These are phyloP conservation scores for Fusarium odoratissimum DNA, from an alignment of 2,329 filamentous ascomycete species.

Conservation along the genomic window DNA sequence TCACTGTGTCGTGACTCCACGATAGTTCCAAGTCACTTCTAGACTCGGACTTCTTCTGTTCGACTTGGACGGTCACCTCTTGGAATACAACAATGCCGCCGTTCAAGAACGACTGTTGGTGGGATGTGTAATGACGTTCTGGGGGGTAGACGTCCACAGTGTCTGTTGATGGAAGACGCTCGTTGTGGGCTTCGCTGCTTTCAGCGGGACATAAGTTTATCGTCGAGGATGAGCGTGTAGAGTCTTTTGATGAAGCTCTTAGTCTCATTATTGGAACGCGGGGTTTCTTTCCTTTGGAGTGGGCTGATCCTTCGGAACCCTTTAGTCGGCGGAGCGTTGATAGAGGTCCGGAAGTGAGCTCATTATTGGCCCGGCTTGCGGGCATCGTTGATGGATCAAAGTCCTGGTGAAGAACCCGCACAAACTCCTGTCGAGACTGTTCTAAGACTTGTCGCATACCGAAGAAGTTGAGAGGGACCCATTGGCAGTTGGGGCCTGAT, in stretches of 20 bases:
- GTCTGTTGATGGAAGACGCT: neutral
- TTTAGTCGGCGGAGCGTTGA: conserved; percentile 2
- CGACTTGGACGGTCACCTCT: conserved; percentile 17
- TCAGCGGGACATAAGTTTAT: conserved; percentile 9
- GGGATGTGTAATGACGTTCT: neutral
- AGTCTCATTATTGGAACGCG: neutral
- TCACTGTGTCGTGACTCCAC: conserved; percentile 11
- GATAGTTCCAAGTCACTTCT: neutral
- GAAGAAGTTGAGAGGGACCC: conserved; percentile 73
- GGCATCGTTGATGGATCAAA: conserved; percentile 55
- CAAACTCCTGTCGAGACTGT: conserved; percentile 68
- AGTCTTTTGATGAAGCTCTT: neutral
- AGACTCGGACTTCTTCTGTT: conserved; percentile 3
- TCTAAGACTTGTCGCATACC: conserved; percentile 72
- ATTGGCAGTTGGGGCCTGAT: conserved; percentile 63
- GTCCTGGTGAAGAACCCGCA: conserved; percentile 69
- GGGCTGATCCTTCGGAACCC: neutral
- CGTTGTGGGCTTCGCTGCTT: neutral
- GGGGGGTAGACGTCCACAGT: neutral
- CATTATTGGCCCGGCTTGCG: conserved; percentile 9
- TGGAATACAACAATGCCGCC: conserved; percentile 22
- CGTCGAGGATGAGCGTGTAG: conserved; percentile 3
- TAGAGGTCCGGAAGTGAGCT: conserved; percentile 15
- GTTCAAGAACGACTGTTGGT: conserved; percentile 7
- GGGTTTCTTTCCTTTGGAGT: neutral